A percentile compares a stretch with the other conserved stretches of the same genome.
Evolutionary conservation across 2,329 filamentous ascomycete species (phyloP).

Genomic region (Penicillium sp.): DNA sequence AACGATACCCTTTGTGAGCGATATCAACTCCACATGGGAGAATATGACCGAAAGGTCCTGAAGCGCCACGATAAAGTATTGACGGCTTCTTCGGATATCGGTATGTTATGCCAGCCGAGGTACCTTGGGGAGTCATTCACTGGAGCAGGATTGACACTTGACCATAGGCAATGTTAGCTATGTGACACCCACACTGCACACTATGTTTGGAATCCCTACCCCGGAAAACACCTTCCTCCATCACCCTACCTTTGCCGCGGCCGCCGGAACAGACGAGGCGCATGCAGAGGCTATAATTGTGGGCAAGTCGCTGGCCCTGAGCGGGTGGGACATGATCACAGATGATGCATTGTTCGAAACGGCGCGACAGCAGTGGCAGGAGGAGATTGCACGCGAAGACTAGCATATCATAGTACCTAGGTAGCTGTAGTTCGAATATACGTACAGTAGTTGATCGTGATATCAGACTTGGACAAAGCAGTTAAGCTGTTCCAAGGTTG

Average conservation of each 20-base stretch:
- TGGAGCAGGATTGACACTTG: not conserved
- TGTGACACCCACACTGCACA: slow-evolving; percentile 46
- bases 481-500: not conserved
- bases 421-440: not conserved
- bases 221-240: slow-evolving; percentile 33
- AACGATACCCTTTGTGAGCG: slow-evolving; percentile 44
- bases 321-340: slow-evolving; percentile 32
- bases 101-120: slow-evolving; percentile 16
- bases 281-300: slow-evolving; percentile 43
- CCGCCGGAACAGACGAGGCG: slow-evolving; percentile 41
- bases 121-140: not conserved
- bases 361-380: slow-evolving; percentile 25
- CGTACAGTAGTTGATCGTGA: not conserved
- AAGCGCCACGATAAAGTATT: slow-evolving; percentile 37
- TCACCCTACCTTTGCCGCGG: slow-evolving; percentile 43
- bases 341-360: slow-evolving; percentile 22
- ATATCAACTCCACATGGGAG: slow-evolving; percentile 45
- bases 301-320: slow-evolving; percentile 45
- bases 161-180: slow-evolving; percentile 48
- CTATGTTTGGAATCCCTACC: slow-evolving; percentile 45
- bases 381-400: slow-evolving; percentile 17
- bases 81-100: slow-evolving; percentile 47
- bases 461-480: not conserved
- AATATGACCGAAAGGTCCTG: slow-evolving; percentile 37
- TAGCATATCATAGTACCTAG: slow-evolving; percentile 3